Percentiles rank a stretch among this genome's conserved stretches.
Evolutionary conservation across 2,329 filamentous ascomycete species (phyloP).

Genomic region (Emmonsiellopsis sp.): DNA sequence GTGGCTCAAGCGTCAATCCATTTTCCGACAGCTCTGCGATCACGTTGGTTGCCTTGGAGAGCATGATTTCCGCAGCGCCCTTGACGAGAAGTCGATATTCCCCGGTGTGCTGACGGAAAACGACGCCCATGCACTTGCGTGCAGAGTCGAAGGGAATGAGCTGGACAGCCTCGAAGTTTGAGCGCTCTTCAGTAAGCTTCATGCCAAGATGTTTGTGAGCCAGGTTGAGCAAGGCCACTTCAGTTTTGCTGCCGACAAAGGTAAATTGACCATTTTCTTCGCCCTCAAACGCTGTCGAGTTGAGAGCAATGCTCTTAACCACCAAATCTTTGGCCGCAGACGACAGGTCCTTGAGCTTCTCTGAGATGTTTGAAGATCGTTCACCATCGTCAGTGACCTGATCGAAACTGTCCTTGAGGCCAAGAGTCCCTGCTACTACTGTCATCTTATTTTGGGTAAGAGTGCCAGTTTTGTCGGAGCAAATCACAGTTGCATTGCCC

Average conservation of each 20-base stretch:
- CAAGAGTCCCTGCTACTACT: conserved; percentile 63
- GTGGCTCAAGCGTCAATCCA: conserved; percentile 15
- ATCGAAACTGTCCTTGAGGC: conserved; percentile 49
- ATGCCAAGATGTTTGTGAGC: conserved; percentile 56
- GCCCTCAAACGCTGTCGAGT: conserved; percentile 67
- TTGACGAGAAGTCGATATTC: conserved; percentile 40
- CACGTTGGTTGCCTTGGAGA: conserved; percentile 25
- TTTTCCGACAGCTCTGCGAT: conserved; percentile 21
- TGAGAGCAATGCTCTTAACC: conserved; percentile 35
- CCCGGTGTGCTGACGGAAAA: conserved; percentile 30
- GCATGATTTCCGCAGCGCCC: conserved; percentile 41
- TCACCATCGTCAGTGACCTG: conserved; percentile 22
- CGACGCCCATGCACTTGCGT: conserved; percentile 56
- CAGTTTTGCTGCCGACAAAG: conserved; percentile 69
- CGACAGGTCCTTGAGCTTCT: conserved; percentile 25
- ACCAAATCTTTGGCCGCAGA: conserved; percentile 27
- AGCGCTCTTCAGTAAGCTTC: conserved; percentile 54
- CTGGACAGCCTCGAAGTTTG: conserved; percentile 53
- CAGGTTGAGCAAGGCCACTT: conserved; percentile 63
- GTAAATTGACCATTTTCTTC: conserved; percentile 56
- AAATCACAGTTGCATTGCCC: conserved; percentile 72
- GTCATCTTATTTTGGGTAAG: conserved; percentile 69
- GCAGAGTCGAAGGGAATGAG: conserved; percentile 68
- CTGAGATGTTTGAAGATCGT: conserved; percentile 16
- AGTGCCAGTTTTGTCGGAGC: conserved; percentile 71